Base-by-base conservation (phyloP, 371 early-diverging fungal genomes). In the Mucor piriformis region DNA sequence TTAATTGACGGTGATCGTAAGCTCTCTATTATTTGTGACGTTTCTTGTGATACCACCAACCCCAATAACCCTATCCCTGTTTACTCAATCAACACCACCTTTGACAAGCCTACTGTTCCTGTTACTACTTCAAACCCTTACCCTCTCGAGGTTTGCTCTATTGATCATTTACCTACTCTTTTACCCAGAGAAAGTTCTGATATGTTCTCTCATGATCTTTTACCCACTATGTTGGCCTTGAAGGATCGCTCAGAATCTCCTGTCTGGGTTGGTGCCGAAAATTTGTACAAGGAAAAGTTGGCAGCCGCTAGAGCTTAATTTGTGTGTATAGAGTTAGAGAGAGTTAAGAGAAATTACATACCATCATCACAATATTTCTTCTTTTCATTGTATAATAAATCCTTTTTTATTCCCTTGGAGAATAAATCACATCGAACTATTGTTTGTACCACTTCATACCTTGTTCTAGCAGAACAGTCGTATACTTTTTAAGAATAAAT, bases 51-150 rank as follows among this genome's bases (percentile, higher is more conserved):
- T 72, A 91, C 94, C 20, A 96, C 95, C 71, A 96, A 95, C 76
- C 96, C 97, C 20, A 86, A 95, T 82, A 98, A 98, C 79, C 98
- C 98, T 34, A 86, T 98, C 52, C 98, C 97, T 21, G 87, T 98
- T 47, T 98, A 98, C 84, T 73, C 80, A 37, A 79, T 88, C 73
- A 87, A 88, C 77, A 95, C 96, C 21, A 94, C 95, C 13, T 98
- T 98, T 78, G 94, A 93, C 67, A 85, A 93, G 51, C 95, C 98
- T 29, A 87, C 90, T 21, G 76, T 95, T 27, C 74, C 73, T 38
- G 90, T 95, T 7, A 59, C 72, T 24, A 74, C 86, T 24, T 73
- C 67, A 43, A 89, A 87, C 61, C 72, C 80, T 13, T 50, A 81
- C 47, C 90, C 90, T 18, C 70, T 97, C 65, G 92, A 96, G 44